Conservation (phyloP, 352 stramenopile genomes). For the Phytophthora aleatoria region DNA sequence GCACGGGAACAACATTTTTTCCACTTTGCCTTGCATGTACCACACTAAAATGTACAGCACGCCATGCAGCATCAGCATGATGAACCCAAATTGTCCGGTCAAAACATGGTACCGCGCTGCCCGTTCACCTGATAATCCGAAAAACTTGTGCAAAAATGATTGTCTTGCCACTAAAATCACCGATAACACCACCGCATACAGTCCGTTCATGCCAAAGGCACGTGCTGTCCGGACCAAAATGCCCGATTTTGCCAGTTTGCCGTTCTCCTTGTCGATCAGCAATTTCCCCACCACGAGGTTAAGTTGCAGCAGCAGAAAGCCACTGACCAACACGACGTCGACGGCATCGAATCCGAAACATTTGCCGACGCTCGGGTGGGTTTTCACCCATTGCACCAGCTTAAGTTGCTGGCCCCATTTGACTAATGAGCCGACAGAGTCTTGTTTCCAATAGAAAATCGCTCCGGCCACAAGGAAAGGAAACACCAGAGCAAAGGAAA, state of each 20-base stretch:
- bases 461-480: conserved; percentile 44
- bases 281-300: conserved; percentile 71
- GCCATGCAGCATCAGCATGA: conserved; percentile 53
- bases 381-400: conserved; percentile 34
- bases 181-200: conserved; percentile 60
- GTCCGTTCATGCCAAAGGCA: conserved; percentile 74
- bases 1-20: conserved; percentile 64
- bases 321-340: conserved; percentile 45
- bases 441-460: conserved; percentile 51
- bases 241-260: conserved; percentile 69
- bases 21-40: conserved; percentile 54
- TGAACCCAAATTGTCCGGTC: conserved; percentile 55
- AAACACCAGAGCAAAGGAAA: conserved; percentile 39
- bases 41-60: conserved; percentile 61
- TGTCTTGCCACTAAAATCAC: conserved; percentile 62
- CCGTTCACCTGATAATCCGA: conserved; percentile 60
- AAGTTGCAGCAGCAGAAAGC: conserved; percentile 62
- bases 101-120: conserved; percentile 67
- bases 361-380: conserved; percentile 27
- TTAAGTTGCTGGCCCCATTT: conserved; percentile 16
- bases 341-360: conserved; percentile 46
- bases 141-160: conserved; percentile 71
- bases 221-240: conserved; percentile 50
- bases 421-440: conserved; percentile 14
- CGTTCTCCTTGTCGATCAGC: conserved; percentile 62